phyloP scores from a whole-genome alignment of 305 asterid genomes.

The Fraxinus albicans region DNA sequence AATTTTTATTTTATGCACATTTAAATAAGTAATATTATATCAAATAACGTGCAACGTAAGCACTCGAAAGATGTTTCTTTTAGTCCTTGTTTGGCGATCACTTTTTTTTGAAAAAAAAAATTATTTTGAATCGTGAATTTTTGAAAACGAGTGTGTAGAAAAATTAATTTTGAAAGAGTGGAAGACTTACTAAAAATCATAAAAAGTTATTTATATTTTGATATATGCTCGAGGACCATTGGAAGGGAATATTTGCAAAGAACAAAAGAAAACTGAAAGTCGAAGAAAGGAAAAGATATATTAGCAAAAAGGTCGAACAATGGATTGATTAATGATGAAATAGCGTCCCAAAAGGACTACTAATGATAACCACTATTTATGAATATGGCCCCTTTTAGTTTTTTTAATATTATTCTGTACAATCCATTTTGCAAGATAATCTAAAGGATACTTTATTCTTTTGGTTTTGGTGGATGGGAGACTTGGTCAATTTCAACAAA shows the following conservation, averaged over 20 bases:
- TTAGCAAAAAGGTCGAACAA: not conserved
- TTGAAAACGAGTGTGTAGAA: too few species aligned
- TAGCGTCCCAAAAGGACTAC: not conserved
- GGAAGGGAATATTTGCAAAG: not conserved
- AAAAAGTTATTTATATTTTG: not conserved
- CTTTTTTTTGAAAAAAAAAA: too few species aligned
- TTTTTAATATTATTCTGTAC: too few species aligned
- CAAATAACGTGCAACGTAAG: not conserved
- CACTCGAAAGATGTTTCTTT: not conserved
- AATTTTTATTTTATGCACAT: too few species aligned
- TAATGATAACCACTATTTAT: not conserved
- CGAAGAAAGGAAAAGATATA: not conserved
- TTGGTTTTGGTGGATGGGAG: constrained; percentile 16
- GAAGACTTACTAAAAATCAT: not conserved
- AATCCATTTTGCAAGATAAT: not conserved
- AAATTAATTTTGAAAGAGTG: too few species aligned
- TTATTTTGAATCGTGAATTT: too few species aligned
- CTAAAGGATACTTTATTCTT: constrained; percentile 24
- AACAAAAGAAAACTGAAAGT: not conserved
- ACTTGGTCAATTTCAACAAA: constrained; percentile 30
- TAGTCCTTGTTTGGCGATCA: too few species aligned
- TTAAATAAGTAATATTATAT: not conserved
- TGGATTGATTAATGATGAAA: not conserved
- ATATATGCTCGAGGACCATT: not conserved
- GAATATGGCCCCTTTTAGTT: not conserved